These are phyloP conservation scores for Andrographis paniculata DNA, from an alignment of 305 asterid genomes.

Conservation along the genomic window DNA sequence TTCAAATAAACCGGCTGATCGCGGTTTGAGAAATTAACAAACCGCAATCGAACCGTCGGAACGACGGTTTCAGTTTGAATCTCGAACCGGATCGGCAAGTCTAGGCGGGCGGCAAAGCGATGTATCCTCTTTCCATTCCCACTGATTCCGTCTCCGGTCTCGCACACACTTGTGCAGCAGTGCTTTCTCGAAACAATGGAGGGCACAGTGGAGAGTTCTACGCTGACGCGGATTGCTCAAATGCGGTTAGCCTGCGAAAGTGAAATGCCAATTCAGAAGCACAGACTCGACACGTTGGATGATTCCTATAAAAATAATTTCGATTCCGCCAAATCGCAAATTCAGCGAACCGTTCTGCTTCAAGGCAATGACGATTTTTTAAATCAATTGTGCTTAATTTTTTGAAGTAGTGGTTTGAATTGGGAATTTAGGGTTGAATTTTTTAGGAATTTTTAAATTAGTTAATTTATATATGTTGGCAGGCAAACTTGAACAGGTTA, in stretches of 20 bases:
- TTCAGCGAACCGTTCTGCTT: constrained; percentile 47
- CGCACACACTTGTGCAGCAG: no score
- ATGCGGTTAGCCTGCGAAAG: constrained; percentile 50
- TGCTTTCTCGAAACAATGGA: not conserved
- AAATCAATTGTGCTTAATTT: not conserved
- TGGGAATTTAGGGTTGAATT: constrained; percentile 5
- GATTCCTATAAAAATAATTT: constrained; percentile 23
- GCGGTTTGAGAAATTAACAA: no score
- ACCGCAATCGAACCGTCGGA: no score
- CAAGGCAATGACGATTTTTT: constrained; percentile 32
- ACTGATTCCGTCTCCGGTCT: no score
- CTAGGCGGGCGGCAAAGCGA: no score
- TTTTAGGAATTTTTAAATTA: not conserved
- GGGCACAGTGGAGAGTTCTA: constrained; percentile 23
- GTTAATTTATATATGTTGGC: constrained; percentile 11
- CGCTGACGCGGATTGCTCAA: constrained; percentile 47
- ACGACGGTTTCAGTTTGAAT: no score
- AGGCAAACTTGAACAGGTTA: constrained; percentile 54
- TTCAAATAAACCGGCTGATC: no score
- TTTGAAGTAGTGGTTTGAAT: constrained; percentile 12
- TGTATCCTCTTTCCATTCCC: no score
- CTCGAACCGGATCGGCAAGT: no score
- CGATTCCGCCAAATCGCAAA: constrained; percentile 33
- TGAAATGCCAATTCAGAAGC: constrained; percentile 59
- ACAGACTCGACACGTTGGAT: constrained; percentile 37